Conservation (phyloP, 1,284 basidiomycete genomes). For the Cryptococcus sp. region DNA sequence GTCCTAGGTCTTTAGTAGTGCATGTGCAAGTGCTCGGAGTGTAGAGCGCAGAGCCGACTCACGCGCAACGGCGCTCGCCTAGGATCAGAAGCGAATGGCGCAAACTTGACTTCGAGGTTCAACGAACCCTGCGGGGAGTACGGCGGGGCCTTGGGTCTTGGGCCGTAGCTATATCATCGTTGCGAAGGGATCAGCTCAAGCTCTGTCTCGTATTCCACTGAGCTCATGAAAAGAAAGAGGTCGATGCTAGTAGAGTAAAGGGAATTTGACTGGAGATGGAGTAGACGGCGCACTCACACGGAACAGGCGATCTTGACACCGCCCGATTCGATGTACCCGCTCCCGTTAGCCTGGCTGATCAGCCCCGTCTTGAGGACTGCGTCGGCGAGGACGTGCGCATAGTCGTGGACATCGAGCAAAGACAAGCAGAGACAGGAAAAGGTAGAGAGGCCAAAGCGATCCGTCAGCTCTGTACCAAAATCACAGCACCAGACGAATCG, state of each 20-base stretch:
- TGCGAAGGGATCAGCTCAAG: too few species aligned
- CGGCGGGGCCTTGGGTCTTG: constrained; percentile 63
- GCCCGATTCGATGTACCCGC: constrained; percentile 89
- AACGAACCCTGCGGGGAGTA: constrained; percentile 85
- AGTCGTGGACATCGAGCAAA: neutral
- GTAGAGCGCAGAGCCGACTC: constrained; percentile 43
- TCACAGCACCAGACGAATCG: neutral
- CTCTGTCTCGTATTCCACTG: too few species aligned
- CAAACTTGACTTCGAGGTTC: constrained; percentile 94
- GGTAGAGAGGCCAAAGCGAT: neutral
- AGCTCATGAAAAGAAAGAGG: too few species aligned
- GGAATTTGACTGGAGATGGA: too few species aligned
- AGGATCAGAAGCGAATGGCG: constrained; percentile 81
- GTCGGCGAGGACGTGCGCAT: constrained; percentile 3
- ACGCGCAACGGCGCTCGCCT: constrained; percentile 85
- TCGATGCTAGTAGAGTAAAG: too few species aligned
- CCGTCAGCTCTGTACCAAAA: neutral
- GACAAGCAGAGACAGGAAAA: constrained; percentile 2
- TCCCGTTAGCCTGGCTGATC: constrained; percentile 90
- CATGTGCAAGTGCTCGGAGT: neutral
- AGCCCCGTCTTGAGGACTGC: constrained; percentile 84
- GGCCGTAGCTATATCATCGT: constrained; percentile 72
- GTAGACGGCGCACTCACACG: constrained; percentile 74
- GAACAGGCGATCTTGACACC: constrained; percentile 89
- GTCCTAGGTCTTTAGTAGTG: too few species aligned